Base-by-base conservation (phyloP, 352 stramenopile species). In the Pythium diclinum region DNA sequence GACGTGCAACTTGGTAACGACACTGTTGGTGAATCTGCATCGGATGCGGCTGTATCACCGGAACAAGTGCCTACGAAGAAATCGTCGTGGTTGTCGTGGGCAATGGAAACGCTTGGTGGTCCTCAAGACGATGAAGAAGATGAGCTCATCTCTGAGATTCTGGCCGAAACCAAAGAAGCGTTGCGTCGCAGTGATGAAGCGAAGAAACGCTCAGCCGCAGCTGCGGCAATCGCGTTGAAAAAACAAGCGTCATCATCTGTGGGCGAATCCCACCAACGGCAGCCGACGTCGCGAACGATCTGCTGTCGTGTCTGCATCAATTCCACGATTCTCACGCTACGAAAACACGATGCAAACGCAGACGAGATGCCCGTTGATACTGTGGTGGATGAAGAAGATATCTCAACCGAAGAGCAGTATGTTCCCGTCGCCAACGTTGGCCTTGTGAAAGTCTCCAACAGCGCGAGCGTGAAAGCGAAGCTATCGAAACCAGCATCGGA, bases 361-460 rank as follows among this genome's bases (percentile, higher is more conserved):
- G 52, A 57, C 6, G 28, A 74, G 56, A 49, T 56, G 30, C 3
- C 38, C 3, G 49, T 67, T 5, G 23, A 63, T 7, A 42, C 23
- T 9, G n/a, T 2, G 9, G 34, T 65, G 63, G 65, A 79, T 34
- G 49, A 28, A 33, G 6, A 66, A 7, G 49, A 73, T 10, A 28
- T 42, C 44, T 25, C 32, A 48, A 64, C 69, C 13, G 61, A 87
- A 38, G 82, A 92, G 53, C 69, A 88, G 44, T 67, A 89, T 6
- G 81, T 95, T 38, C 87, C 87, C 21, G 87, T 95, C 28, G 87
- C 87, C 55, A 93, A 94, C 64, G 63, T 95, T 34, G 87, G 87
- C 10, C 78, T 95, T 36, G 87, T 95, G 6, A 81, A 81, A 52
- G 78, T 95, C 21, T 75, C 53, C 61, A 83, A 38, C 69, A 65